Conservation (phyloP, 768 basidiomycete species). For the Rhodotorula sphaerocarpa region DNA sequence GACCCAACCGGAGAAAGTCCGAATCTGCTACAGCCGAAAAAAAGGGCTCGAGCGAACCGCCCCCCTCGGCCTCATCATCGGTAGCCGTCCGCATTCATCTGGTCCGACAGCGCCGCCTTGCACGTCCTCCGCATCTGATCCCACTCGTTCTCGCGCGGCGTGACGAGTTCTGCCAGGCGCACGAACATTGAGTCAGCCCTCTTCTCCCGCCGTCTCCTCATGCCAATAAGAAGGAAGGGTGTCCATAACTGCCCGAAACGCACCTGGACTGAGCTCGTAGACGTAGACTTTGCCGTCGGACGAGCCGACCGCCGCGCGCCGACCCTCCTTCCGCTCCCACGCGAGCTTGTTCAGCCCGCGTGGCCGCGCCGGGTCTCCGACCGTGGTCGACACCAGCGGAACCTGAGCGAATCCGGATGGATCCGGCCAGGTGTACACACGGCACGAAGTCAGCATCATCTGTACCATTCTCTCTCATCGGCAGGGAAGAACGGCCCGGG, state of each 20-base stretch:
- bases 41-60: too few species aligned
- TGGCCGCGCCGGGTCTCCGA: conserved; percentile 47
- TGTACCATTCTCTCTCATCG: too few species aligned
- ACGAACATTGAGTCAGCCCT: neutral
- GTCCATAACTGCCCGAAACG: too few species aligned
- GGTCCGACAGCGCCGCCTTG: conserved; percentile 9
- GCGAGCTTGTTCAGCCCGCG: conserved; percentile 82
- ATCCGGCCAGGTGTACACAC: too few species aligned
- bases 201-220: neutral
- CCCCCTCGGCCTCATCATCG: too few species aligned
- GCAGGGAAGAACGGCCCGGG: too few species aligned
- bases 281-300: conserved; percentile 88
- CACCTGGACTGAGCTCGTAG: conserved; percentile 60
- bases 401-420: too few species aligned
- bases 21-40: too few species aligned
- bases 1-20: too few species aligned
- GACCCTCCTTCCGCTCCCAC: conserved; percentile 90
- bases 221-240: neutral
- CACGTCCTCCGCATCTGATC: conserved; percentile 30
- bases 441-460: neutral
- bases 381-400: conserved; percentile 74
- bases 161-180: conserved; percentile 22
- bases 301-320: conserved; percentile 78
- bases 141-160: conserved; percentile 28
- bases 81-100: neutral